Conservation (phyloP, 2,329 filamentous ascomycete genomes). For the Fusarium lateritium region DNA sequence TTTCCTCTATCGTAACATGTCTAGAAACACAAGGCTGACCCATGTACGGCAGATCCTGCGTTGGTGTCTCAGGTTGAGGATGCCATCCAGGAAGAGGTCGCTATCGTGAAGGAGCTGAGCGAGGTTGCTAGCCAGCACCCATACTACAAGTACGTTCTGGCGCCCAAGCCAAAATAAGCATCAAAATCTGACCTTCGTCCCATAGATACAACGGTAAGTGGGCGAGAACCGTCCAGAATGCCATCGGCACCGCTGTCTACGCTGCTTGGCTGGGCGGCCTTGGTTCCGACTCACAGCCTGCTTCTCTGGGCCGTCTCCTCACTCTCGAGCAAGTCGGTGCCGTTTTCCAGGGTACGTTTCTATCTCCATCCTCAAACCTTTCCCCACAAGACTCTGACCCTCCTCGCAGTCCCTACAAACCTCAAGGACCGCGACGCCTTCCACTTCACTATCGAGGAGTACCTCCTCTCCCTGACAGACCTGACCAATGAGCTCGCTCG, state of each 20-base stretch:
- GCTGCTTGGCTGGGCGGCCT: slow-evolving; percentile 86
- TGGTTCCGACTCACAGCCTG: slow-evolving; percentile 64
- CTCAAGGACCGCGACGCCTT: slow-evolving; percentile 91
- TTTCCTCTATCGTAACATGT: not conserved
- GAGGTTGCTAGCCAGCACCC: slow-evolving; percentile 85
- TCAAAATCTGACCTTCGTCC: slow-evolving; percentile 16
- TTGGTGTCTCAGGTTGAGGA: slow-evolving; percentile 80
- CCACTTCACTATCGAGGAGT: slow-evolving; percentile 97
- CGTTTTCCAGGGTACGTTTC: slow-evolving; percentile 76
- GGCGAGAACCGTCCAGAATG: slow-evolving; percentile 86
- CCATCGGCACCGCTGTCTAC: slow-evolving; percentile 72
- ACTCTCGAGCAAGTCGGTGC: slow-evolving; percentile 90
- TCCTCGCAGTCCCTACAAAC: slow-evolving; percentile 83
- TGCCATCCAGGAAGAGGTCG: slow-evolving; percentile 79
- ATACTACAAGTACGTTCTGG: slow-evolving; percentile 85
- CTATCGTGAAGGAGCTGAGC: slow-evolving; percentile 78
- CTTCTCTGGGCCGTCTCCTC: slow-evolving; percentile 76
- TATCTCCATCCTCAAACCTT: not conserved
- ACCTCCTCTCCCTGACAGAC: slow-evolving; percentile 88
- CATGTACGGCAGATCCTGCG: slow-evolving; percentile 64
- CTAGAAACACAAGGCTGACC: not conserved
- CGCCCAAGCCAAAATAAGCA: not conserved
- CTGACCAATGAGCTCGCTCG: slow-evolving; percentile 92
- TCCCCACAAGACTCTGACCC: not conserved
- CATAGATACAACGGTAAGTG: slow-evolving; percentile 84